Conservation (phyloP, 1,139 yeast genomes). For the Scheffersomyces insectosa region DNA sequence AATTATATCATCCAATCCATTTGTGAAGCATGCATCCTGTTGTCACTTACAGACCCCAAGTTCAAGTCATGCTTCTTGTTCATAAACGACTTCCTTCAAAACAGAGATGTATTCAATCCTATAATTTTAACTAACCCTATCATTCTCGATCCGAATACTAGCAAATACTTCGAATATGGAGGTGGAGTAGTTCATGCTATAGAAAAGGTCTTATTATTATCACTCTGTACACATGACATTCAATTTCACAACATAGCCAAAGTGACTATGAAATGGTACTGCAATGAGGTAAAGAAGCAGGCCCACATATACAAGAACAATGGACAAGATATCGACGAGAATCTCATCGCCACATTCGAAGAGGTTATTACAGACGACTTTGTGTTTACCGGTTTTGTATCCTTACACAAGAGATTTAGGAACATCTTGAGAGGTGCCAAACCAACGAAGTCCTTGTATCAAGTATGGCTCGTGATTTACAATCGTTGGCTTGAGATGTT, state of each 20-base stretch:
- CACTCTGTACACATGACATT: conserved; percentile 58
- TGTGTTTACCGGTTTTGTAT: conserved; percentile 73
- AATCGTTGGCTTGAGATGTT: conserved; percentile 50
- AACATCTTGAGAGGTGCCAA: conserved; percentile 54
- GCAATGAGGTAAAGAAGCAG: conserved; percentile 30
- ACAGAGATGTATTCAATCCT: conserved; percentile 24
- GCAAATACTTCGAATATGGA: conserved; percentile 18
- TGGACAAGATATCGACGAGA: conserved; percentile 7
- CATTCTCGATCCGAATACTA: conserved; percentile 20
- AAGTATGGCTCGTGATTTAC: conserved; percentile 63
- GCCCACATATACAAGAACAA: conserved; percentile 1
- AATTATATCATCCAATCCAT: conserved; percentile 36
- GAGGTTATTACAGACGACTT: conserved; percentile 56
- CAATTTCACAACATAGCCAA: conserved; percentile 57
- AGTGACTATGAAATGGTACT: conserved; percentile 47
- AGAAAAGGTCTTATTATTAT: conserved; percentile 50
- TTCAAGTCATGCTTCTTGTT: conserved; percentile 42
- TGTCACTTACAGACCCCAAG: conserved; percentile 37
- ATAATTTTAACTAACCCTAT: conserved; percentile 24
- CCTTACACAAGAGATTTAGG: conserved; percentile 68
- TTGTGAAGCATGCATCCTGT: conserved; percentile 38
- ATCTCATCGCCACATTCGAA: conserved; percentile 45
- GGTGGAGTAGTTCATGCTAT: conserved; percentile 24
- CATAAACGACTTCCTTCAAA: conserved; percentile 30
- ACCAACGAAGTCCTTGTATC: conserved; percentile 61